Conservation (phyloP, 345 rosid species). For the Eucalyptus cloeziana region DNA sequence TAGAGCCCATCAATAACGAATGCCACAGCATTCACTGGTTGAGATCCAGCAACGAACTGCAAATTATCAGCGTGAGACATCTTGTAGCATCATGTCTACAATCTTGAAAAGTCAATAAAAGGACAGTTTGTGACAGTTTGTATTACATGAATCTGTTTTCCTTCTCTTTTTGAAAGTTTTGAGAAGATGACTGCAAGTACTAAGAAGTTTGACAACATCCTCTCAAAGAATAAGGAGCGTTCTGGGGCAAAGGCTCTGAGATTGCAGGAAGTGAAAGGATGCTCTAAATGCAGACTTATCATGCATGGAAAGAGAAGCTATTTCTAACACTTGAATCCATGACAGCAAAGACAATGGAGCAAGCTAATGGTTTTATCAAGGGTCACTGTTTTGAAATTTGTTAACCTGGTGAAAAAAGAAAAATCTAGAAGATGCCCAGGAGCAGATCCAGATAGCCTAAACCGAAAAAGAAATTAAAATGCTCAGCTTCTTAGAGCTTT, state of each 20-base stretch:
- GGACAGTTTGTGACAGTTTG: not conserved
- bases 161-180: not conserved
- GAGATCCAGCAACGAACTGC: conserved; percentile 94
- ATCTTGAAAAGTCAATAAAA: not conserved
- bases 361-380: not conserved
- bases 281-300: not conserved
- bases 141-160: not conserved
- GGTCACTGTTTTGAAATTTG: not conserved
- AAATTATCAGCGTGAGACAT: not conserved
- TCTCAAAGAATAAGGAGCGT: not conserved
- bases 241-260: not conserved
- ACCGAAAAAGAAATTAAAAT: not conserved
- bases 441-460: not conserved
- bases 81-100: not conserved
- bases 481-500: not conserved
- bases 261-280: not conserved
- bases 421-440: not conserved
- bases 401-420: not conserved
- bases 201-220: not conserved
- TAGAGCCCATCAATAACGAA: conserved; percentile 90
- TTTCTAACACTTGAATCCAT: not conserved
- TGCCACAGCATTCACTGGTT: conserved; percentile 86
- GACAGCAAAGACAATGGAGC: not conserved
- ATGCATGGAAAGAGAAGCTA: not conserved
- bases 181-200: not conserved